Base-by-base conservation (phyloP, 192 early-diverging fungal genomes). In the Coemansia sp. region DNA sequence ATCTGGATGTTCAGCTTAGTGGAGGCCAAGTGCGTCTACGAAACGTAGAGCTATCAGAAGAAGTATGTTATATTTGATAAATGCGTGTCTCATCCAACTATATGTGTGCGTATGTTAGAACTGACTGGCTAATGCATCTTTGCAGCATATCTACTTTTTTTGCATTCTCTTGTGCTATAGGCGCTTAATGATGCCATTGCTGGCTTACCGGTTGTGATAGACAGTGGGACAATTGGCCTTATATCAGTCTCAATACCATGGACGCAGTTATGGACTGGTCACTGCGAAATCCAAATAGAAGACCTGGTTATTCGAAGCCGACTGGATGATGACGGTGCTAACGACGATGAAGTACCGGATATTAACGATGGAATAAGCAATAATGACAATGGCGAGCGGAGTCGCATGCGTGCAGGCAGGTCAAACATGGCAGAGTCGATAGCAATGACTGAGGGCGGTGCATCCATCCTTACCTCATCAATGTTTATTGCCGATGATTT, bases 401-500 rank as follows among this genome's bases (percentile, higher is more conserved):
- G 51, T 32, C 71, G 64, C 6, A 52, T 22, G 24, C 64, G 61
- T 27, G 30, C 53, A 36, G 54, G 59, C 2, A 31, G 64, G 36
- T 51, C 69, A 7, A 68, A 67, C 25, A 42, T 78, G 42, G 79
- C 76, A 30, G 71, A 74, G 46, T 75, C 78, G 9, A 73, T 84
- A 20, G 67, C 72, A 21, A 72, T 76, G 59, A 71, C 84, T 51
- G 81, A 88, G 22, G 88, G 89, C 52, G 79, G 86, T 2, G 87
- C 84, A 21, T 85, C 91, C 52, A 71, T 94, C 54, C 88, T 83
- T n/a, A 62, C 91, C 2, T 90, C 94, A 9, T 94, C 94, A 3
- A 78, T 95, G 19, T 90, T 90, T 66, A 90, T 96, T 61, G 94
- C 94, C 8, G 93, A 88, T 52, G 93, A 93, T 73, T 96, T 96